Percentiles rank a stretch among this genome's conserved stretches.
Evolutionary conservation across 345 rosid genomes (phyloP).

Genomic region (Raphanus raphanistrum): DNA sequence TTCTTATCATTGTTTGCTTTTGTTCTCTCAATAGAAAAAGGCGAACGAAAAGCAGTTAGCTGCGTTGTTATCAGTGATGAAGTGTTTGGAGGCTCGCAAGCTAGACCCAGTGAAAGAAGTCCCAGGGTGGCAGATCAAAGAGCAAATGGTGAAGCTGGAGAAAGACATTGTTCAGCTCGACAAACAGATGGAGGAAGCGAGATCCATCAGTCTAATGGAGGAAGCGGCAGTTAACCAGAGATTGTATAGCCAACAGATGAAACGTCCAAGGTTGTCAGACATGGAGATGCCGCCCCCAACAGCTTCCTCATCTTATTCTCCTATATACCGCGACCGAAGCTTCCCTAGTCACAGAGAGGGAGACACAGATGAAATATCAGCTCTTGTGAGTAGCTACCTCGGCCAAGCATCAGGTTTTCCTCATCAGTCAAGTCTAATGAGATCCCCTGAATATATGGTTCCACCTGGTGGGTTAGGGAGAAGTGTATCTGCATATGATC

Average conservation of each 20-base stretch:
- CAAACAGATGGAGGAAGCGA: constrained; percentile 38
- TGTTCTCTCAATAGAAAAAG: constrained; percentile 29
- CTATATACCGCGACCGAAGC: constrained; percentile 46
- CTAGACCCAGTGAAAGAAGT: constrained; percentile 51
- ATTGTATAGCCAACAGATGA: background rate
- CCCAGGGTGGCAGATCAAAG: constrained; percentile 59
- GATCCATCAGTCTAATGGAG: constrained; percentile 49
- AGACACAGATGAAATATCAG: constrained; percentile 43
- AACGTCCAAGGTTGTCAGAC: constrained; percentile 17
- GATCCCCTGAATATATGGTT: constrained; percentile 45
- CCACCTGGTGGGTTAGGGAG: background rate
- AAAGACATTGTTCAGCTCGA: constrained; percentile 50
- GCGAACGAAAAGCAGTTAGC: constrained; percentile 50
- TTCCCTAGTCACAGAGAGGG: constrained; percentile 25
- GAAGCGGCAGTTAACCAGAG: constrained; percentile 24
- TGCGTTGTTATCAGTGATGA: constrained; percentile 50
- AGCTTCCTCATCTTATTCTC: constrained; percentile 36
- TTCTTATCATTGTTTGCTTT: constrained; percentile 8
- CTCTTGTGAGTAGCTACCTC: constrained; percentile 47
- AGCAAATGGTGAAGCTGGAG: constrained; percentile 51
- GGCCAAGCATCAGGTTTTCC: constrained; percentile 43
- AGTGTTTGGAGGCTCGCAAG: constrained; percentile 56
- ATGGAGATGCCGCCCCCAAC: constrained; percentile 38
- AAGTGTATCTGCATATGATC: constrained; percentile 19
- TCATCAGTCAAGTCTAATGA: constrained; percentile 39